Evolutionary conservation across 2,329 filamentous ascomycete genomes (phyloP).

Genomic region (Trichophyton equinum): DNA sequence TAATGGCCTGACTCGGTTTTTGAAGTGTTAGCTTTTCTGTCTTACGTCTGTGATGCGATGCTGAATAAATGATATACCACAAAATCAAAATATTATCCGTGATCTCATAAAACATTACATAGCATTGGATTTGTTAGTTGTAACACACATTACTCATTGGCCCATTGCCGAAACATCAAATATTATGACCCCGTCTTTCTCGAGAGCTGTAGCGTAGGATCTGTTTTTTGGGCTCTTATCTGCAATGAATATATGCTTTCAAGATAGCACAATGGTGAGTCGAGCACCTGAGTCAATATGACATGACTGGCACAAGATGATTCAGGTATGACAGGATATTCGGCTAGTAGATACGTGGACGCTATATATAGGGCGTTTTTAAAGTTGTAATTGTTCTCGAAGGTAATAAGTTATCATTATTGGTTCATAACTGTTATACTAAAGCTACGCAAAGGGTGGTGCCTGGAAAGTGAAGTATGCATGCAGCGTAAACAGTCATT

Average conservation of each 20-base stretch:
- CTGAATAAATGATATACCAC: background rate
- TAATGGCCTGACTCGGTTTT: background rate
- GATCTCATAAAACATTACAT: background rate
- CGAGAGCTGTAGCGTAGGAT: too few species aligned
- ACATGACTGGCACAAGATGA: background rate
- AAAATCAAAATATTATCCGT: background rate
- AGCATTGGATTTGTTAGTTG: background rate
- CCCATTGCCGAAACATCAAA: background rate
- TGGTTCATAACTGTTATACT: background rate
- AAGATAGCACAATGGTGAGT: background rate
- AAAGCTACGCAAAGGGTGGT: background rate
- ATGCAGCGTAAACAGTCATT: background rate
- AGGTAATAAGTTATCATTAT: background rate
- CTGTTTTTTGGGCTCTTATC: too few species aligned
- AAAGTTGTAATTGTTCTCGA: background rate
- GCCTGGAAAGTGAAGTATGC: background rate
- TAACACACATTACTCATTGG: background rate
- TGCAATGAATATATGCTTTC: too few species aligned
- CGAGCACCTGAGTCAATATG: background rate
- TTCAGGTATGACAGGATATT: background rate
- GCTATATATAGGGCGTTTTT: background rate
- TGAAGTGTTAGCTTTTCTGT: background rate
- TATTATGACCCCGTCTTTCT: background rate
- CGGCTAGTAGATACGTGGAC: background rate
- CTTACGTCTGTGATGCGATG: background rate